Base-by-base conservation (phyloP, 2,329 filamentous ascomycete genomes). In the Chaetoscypha palmicola region DNA sequence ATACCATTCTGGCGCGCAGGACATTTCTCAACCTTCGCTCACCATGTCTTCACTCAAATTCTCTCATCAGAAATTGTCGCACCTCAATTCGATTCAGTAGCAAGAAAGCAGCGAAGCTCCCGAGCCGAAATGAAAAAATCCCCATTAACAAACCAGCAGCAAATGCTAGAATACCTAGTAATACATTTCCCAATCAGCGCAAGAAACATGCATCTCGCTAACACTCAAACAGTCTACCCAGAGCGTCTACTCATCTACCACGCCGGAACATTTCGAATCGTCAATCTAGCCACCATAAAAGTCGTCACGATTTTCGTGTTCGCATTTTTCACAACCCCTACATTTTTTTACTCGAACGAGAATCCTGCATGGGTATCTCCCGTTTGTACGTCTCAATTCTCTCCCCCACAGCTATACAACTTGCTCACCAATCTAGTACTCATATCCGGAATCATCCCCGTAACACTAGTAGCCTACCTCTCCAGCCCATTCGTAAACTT, bases 401-500 rank as follows among this genome's bases (percentile, higher is more conserved):
- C 22, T 5, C 2, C 38, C 23, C 38, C 23, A 41, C 31, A 36
- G 36, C 19, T 26, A 38, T 14, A 26, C 45, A 38, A 33, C 12
- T 4, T 17, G 37, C 35, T 38, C 31, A 35, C 35, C 45, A 38
- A 55, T 43, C 46, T 22, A 51, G 4, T 38, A 83, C 79, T 80
- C 45, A 57, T 76, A 39, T 77, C 73, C 49, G 79, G 82, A 53
- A 61, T 81, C 28, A 63, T 84, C 7, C 86, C 86, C 2, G 67
- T 88, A 55, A 45, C 77, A 26, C 77, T 81, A 56, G 71, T 87
- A 17, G 69, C 74, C 26, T 83, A 79, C 61, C 74, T 74, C 36
- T 79, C 81, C 2, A 71, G 77, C 0, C 83, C 86, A 2, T 86
- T 84, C 58, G 84, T 91, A 5, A 79, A 79, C 31, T 79, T 81